Evolutionary conservation across 2,329 filamentous ascomycete genomes (phyloP), one percentile per base, ranked within the genome.

Genomic region (Zasmidium cellare): DNA sequence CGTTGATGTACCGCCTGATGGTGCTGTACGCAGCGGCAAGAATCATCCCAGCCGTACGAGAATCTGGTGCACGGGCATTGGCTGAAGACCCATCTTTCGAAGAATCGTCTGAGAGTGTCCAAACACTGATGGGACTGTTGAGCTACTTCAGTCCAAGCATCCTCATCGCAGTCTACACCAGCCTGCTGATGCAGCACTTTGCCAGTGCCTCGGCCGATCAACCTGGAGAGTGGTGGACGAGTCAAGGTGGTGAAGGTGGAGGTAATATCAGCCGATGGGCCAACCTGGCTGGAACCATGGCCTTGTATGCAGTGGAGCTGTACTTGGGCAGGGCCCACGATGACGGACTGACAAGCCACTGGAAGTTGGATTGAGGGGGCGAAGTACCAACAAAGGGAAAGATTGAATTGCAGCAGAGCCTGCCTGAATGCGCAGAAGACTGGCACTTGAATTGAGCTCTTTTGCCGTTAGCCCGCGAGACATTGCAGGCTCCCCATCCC

Each of bases 121-220:
- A 87, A 66, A 88, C 87, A 65, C 79, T 96, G 5, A 78, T 97
- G 16, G 90, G 89, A 1, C 85, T 97, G 63, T 79, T 97, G 44
- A 94, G 89, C 67, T 97, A 92, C 86, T 97, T 97, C 76, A 94
- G 91, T 18, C 93, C 94, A 0, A 96, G 90, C 22, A 96, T 97
- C 56, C 82, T 99, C 55, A 93, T 99, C 60, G 90, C 94, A 3
- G 92, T 97, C 25, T 99, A 99, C 75, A 99, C 94, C 1, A 97
- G 92, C 75, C 78, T 99, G 51, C 78, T 99, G 31, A 88, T 97
- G 79, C 94, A 97, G 74, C 94, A 99, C 74, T 97, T 99, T 71
- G 90, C 91, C 3, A 88, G 89, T 11, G 88, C 82, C 16, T 84
- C 78, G 20, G 77, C 82, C 53, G 85, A 77, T 73, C 75, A 79